Conservation (phyloP, 2,329 filamentous ascomycete species). For the Pseudogymnoascus sp. region DNA sequence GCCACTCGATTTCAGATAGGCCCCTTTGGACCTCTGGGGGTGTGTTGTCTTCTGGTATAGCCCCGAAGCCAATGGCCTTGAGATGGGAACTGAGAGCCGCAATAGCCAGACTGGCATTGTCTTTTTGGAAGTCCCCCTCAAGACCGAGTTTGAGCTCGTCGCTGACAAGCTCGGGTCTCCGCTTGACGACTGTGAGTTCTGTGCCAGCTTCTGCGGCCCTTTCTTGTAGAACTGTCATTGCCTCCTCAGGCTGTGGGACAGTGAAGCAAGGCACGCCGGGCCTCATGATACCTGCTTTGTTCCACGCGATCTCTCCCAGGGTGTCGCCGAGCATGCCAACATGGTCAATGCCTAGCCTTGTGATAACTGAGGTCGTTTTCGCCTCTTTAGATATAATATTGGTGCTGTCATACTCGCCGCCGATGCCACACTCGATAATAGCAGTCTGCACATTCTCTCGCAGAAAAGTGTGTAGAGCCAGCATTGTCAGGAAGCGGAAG, state of each 20-base stretch:
- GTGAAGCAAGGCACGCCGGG: constrained; percentile 54
- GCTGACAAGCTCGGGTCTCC: constrained; percentile 11
- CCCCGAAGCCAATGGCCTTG: constrained; percentile 29
- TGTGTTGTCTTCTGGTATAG: constrained; percentile 33
- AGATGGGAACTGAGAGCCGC: constrained; percentile 45
- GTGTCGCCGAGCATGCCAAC: constrained; percentile 71
- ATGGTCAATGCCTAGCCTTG: constrained; percentile 80
- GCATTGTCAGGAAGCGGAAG: constrained; percentile 82
- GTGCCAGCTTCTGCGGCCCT: constrained; percentile 40
- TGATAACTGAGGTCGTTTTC: constrained; percentile 64
- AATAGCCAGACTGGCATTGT: constrained; percentile 46
- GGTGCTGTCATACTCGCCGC: constrained; percentile 86
- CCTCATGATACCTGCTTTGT: constrained; percentile 86
- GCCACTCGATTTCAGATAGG: constrained; percentile 63
- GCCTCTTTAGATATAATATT: constrained; percentile 62
- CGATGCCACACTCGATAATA: constrained; percentile 88
- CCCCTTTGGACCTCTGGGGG: constrained; percentile 60
- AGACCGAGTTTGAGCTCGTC: constrained; percentile 28
- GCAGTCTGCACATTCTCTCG: constrained; percentile 67
- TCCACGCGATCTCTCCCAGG: constrained; percentile 78
- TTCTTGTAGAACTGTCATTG: constrained; percentile 50
- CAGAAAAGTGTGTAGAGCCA: constrained; percentile 79
- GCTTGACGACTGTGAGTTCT: constrained; percentile 19
- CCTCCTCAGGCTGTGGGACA: constrained; percentile 45
- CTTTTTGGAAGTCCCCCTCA: constrained; percentile 49